phyloP scores from a whole-genome alignment of 164 flowering plant species.

The Aristolochia fimbriata region DNA sequence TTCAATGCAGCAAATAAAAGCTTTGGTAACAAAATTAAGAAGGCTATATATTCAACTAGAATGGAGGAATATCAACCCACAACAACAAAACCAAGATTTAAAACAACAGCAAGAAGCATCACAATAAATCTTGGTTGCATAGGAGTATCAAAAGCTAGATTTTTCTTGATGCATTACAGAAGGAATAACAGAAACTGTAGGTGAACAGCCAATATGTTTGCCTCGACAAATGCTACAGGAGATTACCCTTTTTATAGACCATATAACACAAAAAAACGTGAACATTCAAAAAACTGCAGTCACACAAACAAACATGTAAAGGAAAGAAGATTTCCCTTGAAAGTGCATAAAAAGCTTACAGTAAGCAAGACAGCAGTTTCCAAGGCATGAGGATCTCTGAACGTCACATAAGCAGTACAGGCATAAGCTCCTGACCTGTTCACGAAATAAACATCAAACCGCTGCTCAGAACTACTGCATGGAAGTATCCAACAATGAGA shows the following conservation, averaged over 20 bases:
- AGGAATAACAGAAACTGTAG: conserved; percentile 20
- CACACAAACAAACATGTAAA: not conserved
- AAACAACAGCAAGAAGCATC: no score
- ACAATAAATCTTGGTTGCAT: conserved; percentile 57
- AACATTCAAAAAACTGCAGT: not conserved
- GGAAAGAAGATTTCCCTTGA: not conserved
- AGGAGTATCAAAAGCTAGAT: conserved; percentile 63
- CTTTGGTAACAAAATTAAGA: not conserved
- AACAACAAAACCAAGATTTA: not conserved
- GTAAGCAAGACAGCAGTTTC: conserved; percentile 79
- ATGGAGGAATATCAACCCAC: no score
- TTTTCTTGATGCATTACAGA: conserved; percentile 58
- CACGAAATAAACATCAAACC: not conserved
- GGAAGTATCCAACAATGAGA: no score
- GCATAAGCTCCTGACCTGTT: conserved; percentile 62
- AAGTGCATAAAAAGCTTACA: conserved; percentile 35
- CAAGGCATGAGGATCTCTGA: conserved; percentile 56
- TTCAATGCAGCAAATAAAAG: not conserved
- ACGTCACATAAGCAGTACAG: conserved; percentile 73
- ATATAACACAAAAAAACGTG: no score
- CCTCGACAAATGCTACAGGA: no score
- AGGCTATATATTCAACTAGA: no score
- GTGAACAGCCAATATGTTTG: no score
- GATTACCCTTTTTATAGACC: no score
- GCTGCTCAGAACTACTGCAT: not conserved